A percentile compares a stretch with the other conserved stretches of the same genome.
These are phyloP conservation scores for Zalaria sp. DNA, from an alignment of 2,329 filamentous ascomycete species.

Conservation along the genomic window DNA sequence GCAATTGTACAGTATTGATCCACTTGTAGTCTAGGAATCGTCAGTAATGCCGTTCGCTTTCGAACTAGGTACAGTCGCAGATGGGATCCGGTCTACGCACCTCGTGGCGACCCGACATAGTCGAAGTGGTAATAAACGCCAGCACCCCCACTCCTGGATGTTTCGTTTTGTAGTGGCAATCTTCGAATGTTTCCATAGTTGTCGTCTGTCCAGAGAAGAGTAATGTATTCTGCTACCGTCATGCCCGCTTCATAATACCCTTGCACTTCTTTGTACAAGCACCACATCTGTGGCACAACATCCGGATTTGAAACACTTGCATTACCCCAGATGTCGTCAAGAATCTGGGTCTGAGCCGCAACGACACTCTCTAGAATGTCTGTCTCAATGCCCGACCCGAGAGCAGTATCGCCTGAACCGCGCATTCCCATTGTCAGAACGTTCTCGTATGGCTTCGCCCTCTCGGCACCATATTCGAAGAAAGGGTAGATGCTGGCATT, in stretches of 20 bases:
- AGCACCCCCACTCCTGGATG: slow-evolving; percentile 43
- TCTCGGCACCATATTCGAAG: slow-evolving; percentile 51
- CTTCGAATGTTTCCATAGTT: slow-evolving; percentile 53
- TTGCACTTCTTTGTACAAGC: slow-evolving; percentile 61
- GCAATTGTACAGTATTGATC: slow-evolving; percentile 53
- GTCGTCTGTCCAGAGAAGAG: slow-evolving; percentile 55
- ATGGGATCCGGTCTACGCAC: slow-evolving; percentile 7
- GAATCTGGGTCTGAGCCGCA: slow-evolving; percentile 42
- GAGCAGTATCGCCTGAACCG: slow-evolving; percentile 51
- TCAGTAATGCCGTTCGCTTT: too few species aligned
- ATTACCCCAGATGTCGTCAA: slow-evolving; percentile 40
- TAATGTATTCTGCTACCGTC: slow-evolving; percentile 49
- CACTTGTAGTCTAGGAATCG: slow-evolving; percentile 23
- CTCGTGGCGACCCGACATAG: slow-evolving; percentile 45
- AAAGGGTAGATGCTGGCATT: slow-evolving; percentile 54
- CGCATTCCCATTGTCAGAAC: slow-evolving; percentile 57
- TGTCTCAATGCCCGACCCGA: slow-evolving; percentile 44
- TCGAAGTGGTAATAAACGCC: slow-evolving; percentile 55
- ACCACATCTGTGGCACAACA: slow-evolving; percentile 55
- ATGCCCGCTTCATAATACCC: slow-evolving; percentile 53
- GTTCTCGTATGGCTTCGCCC: slow-evolving; percentile 51
- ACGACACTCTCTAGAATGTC: slow-evolving; percentile 47
- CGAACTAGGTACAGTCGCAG: too few species aligned
- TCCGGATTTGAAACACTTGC: slow-evolving; percentile 33
- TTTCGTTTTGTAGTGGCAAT: slow-evolving; percentile 47